These are phyloP conservation scores for Crithidia acanthocephali DNA, from an alignment of 208 protist genomes.

Conservation along the genomic window DNA sequence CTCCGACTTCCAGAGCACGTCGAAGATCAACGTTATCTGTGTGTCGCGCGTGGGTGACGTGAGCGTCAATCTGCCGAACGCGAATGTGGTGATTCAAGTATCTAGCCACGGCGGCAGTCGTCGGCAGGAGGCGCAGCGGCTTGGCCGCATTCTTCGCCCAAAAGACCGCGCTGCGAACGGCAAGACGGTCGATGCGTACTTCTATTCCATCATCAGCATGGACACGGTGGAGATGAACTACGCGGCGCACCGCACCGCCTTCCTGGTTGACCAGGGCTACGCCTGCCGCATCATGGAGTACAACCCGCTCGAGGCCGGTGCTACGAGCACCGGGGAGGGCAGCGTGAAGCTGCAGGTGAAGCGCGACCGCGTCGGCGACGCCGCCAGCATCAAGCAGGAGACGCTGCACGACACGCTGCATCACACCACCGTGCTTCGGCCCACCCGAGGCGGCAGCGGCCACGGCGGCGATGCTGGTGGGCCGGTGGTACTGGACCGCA, in stretches of 20 bases:
- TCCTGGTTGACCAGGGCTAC: constrained; percentile 97
- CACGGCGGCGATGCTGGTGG: neutral
- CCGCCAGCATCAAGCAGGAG: constrained; percentile 81
- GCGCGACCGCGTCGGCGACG: constrained; percentile 54
- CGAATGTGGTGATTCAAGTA: constrained; percentile 99
- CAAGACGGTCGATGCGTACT: constrained; percentile 97
- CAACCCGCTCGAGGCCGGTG: constrained; percentile 25
- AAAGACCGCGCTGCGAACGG: constrained; percentile 82
- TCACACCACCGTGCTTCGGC: constrained; percentile 25
- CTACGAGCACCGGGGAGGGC: neutral
- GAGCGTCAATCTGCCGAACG: constrained; percentile 98
- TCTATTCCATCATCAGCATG: constrained; percentile 98
- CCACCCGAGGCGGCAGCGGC: neutral
- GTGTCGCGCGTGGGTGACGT: constrained; percentile 98
- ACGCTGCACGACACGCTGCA: constrained; percentile 44
- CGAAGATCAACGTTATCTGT: constrained; percentile 95
- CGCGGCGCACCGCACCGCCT: constrained; percentile 97
- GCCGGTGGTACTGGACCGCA: constrained; percentile 7
- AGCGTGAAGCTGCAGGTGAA: constrained; percentile 29
- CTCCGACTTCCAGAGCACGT: constrained; percentile 93
- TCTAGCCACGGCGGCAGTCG: constrained; percentile 97
- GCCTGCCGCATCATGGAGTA: constrained; percentile 84
- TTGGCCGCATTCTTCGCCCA: constrained; percentile 96
- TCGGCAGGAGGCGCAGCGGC: constrained; percentile 96
- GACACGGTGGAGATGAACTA: constrained; percentile 98